phyloP scores from a whole-genome alignment of 1,284 basidiomycete species.

The Malassezia furfur region DNA sequence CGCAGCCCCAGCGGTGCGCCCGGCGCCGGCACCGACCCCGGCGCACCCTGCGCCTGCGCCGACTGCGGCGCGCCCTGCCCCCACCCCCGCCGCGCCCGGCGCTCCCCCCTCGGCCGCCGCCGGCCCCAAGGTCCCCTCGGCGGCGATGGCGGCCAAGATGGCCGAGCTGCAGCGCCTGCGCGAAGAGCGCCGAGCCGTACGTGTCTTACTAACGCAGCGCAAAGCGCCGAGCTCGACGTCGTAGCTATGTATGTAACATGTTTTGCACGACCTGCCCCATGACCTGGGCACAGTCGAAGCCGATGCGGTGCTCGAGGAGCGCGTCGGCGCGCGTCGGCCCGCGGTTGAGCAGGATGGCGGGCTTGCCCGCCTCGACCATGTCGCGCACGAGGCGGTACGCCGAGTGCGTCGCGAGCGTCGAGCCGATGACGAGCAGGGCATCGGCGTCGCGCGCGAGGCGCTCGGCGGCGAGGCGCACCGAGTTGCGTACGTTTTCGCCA shows the following conservation, averaged over 20 bases:
- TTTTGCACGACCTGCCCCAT: constrained; percentile 21
- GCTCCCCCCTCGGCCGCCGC: no score
- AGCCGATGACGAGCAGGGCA: constrained; percentile 37
- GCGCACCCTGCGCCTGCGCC: no score
- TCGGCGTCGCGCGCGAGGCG: constrained; percentile 25
- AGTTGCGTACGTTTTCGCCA: constrained; percentile 40
- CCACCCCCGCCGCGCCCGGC: no score
- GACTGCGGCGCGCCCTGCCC: no score
- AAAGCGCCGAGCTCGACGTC: neutral
- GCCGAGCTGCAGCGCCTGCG: constrained; percentile 13
- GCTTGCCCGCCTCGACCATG: constrained; percentile 27
- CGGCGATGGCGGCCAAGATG: constrained; percentile 8
- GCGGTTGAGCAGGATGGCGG: constrained; percentile 38
- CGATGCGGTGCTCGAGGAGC: constrained; percentile 27
- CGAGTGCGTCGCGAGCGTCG: constrained; percentile 45
- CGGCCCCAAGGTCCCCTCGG: neutral
- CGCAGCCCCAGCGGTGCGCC: no score
- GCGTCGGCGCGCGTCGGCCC: constrained; percentile 42
- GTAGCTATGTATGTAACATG: constrained; percentile 1
- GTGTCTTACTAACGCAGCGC: constrained; percentile 8
- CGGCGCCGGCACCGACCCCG: no score
- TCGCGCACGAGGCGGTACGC: constrained; percentile 43
- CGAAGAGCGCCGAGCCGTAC: constrained; percentile 13
- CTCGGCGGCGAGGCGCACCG: constrained; percentile 25
- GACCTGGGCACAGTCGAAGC: constrained; percentile 36